Conservation (phyloP, 495 filamentous ascomycete species). For the Penicillium chermesinum region DNA sequence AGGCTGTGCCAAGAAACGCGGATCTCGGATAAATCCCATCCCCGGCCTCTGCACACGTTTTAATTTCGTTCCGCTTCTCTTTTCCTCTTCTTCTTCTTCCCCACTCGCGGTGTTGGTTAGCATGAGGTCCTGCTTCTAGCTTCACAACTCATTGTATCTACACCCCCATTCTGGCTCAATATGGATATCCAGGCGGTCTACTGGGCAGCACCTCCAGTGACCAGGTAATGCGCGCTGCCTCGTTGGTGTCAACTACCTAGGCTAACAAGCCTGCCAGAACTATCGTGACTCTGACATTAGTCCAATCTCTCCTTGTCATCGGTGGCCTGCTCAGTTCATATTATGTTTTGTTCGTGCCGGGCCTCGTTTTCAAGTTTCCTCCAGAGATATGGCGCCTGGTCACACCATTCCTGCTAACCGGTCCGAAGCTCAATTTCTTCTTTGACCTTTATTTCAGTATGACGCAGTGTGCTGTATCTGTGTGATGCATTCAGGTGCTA, state of each 20-base stretch:
- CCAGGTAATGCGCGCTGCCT: constrained; percentile 49
- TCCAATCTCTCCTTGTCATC: constrained; percentile 56
- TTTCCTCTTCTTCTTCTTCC: constrained; percentile 7
- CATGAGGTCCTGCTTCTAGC: constrained; percentile 10
- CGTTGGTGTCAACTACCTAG: background rate
- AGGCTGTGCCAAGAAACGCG: background rate
- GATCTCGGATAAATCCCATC: constrained; percentile 1
- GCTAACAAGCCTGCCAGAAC: constrained; percentile 50
- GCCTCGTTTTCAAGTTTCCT: constrained; percentile 54
- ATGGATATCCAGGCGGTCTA: constrained; percentile 53
- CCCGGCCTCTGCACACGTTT: constrained; percentile 21
- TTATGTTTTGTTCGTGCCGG: constrained; percentile 54
- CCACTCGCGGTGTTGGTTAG: constrained; percentile 5
- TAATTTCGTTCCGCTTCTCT: constrained; percentile 16
- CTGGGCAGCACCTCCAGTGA: constrained; percentile 65
- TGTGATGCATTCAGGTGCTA: constrained; percentile 19
- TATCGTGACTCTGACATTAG: constrained; percentile 61
- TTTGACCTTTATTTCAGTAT: constrained; percentile 81
- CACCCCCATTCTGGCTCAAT: constrained; percentile 5
- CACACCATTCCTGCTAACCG: constrained; percentile 69
- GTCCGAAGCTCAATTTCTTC: constrained; percentile 56
- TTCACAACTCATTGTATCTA: constrained; percentile 1
- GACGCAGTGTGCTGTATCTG: constrained; percentile 21
- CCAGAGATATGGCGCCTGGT: constrained; percentile 67
- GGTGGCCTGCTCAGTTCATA: constrained; percentile 51